A percentile compares a stretch with the other conserved stretches of the same genome.
Conservation (phyloP, 2,329 filamentous ascomycete genomes). For the Myriosclerotinia duriaeana region DNA sequence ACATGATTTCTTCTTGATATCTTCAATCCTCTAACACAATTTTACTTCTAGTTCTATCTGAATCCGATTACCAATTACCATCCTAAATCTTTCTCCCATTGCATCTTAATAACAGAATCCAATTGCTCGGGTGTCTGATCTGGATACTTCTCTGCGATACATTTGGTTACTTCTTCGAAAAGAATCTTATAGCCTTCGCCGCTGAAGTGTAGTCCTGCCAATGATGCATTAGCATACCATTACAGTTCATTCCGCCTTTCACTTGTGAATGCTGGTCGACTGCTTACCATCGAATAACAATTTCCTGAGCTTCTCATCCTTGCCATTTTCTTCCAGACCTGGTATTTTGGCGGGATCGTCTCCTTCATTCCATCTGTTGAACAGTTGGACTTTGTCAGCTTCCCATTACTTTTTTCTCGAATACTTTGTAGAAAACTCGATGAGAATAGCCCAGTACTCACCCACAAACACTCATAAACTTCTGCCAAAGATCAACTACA, state of each 20-base stretch:
- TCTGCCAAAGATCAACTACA: constrained; percentile 75
- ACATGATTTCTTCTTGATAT: no score
- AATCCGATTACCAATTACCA: neutral
- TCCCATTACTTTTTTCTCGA: no score
- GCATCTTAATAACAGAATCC: neutral
- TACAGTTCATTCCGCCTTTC: no score
- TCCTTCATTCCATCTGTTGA: constrained; percentile 12
- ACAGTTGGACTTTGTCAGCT: neutral
- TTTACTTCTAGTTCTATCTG: neutral
- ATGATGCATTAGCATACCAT: neutral
- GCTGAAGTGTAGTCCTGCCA: constrained; percentile 18
- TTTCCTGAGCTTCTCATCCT: neutral
- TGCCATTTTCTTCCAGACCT: constrained; percentile 6
- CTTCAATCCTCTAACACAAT: neutral
- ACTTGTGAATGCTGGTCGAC: neutral
- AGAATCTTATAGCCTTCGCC: constrained; percentile 21
- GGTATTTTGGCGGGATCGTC: constrained; percentile 7
- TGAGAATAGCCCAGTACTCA: neutral
- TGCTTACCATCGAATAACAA: constrained; percentile 13
- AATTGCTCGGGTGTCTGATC: constrained; percentile 15
- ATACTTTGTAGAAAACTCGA: neutral
- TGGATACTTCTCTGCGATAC: constrained; percentile 6
- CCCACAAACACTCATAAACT: constrained; percentile 62
- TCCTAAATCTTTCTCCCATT: constrained; percentile 19
- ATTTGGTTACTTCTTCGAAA: constrained; percentile 12